Conservation (phyloP, 768 basidiomycete genomes). For the Boletus sp. region DNA sequence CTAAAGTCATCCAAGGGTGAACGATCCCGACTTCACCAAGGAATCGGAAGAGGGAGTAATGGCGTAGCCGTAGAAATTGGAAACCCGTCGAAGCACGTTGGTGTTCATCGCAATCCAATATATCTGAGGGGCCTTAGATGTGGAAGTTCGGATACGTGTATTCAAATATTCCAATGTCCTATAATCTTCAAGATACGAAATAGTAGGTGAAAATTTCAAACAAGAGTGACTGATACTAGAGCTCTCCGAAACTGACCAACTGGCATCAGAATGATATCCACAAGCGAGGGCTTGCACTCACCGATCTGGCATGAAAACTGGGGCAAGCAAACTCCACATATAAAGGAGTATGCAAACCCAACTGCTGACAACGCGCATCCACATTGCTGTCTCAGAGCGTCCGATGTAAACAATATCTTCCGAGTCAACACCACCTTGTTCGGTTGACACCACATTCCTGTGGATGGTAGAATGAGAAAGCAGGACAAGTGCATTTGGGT, state of each 20-base stretch:
- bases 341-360: slow-evolving; percentile 91
- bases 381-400: slow-evolving; percentile 95
- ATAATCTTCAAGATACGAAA: not conserved
- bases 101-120: no score
- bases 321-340: slow-evolving; percentile 84
- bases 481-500: not conserved
- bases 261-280: slow-evolving; percentile 2
- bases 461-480: slow-evolving; percentile 2
- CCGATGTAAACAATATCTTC: slow-evolving; percentile 86
- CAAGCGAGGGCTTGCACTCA: slow-evolving; percentile 34
- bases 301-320: slow-evolving; percentile 88
- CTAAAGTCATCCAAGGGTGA: no score
- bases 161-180: not conserved
- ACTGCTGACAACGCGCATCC: slow-evolving; percentile 96
- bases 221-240: slow-evolving; percentile 6
- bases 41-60: no score
- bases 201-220: not conserved
- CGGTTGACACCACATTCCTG: slow-evolving; percentile 74
- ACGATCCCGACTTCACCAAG: no score
- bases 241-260: slow-evolving; percentile 24
- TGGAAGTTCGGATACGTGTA: not conserved
- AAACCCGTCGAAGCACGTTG: no score
- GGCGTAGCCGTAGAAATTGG: no score
- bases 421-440: slow-evolving; percentile 46
- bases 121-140: not conserved